Base-by-base conservation (phyloP, 2,329 filamentous ascomycete species). In the Emmonsia crescens region DNA sequence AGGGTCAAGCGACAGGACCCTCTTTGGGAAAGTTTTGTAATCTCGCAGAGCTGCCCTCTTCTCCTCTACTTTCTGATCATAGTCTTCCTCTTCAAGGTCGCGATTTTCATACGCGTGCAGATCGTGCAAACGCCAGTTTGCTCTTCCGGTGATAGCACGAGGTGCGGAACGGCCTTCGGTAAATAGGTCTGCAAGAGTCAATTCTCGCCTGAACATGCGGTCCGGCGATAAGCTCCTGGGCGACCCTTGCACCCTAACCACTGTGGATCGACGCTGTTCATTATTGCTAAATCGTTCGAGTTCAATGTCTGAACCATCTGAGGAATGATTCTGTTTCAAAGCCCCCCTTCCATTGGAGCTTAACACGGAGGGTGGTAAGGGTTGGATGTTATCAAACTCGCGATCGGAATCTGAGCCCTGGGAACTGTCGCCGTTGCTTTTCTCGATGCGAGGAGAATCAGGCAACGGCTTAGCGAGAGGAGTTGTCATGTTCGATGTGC, bases 401-500 rank as follows among this genome's bases (percentile, higher is more conserved):
- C 75, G 72, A 21, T 72, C 71, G 24, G 74, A 59, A 19, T 71
- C 71, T 36, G 68, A 67, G 49, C 69, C 69, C 21, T 69, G 69
- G 19, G 70, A 71, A 38, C 67, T 67, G 44, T 66, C 66, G 59
- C 70, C 71, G 36, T 66, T 68, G 21, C 31, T 48, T 59, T 67
- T 68, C 21, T 67, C 72, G 8, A 68, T 68, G 59, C 72, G 66
- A 19, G 76, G 71, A n/a, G 75, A 73, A 64, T 77, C 75, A 27
- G 73, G 73, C n/a, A 77, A 65, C 42, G 82, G 80, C 61, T 77
- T 74, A 5, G 79, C 82, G 60, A 83, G 75, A 33, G 82, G 82
- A 21, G 82, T 84, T 19, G 81, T 77, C 69, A 83, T 76, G 65
- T 82, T 83, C 1, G 82, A 84, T 19, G 78, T 78, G 68, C 77